These are phyloP conservation scores for Talaromyces sp. DNA, from an alignment of 2,329 filamentous ascomycete genomes.

Conservation along the genomic window DNA sequence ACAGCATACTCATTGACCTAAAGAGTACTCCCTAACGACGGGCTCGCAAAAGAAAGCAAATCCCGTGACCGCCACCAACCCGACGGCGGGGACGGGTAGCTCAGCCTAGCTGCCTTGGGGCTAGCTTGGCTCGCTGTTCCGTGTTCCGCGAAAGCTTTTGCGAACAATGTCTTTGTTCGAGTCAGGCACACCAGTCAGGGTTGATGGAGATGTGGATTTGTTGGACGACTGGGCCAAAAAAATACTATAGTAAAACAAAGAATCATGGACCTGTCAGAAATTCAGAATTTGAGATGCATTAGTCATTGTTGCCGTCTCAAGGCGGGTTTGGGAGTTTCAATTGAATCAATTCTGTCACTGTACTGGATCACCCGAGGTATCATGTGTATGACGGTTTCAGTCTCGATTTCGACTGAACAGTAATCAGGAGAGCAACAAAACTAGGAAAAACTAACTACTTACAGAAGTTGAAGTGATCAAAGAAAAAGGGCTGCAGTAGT, in stretches of 20 bases:
- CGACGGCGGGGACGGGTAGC: background rate
- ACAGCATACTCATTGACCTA: background rate
- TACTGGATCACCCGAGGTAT: slow-evolving; percentile 6
- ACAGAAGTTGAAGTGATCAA: background rate
- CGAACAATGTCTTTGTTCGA: slow-evolving; percentile 13
- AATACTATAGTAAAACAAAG: background rate
- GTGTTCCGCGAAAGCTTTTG: background rate
- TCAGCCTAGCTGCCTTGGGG: background rate
- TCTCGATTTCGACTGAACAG: background rate
- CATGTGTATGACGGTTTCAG: slow-evolving; percentile 1
- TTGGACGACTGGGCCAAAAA: background rate
- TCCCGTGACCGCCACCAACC: slow-evolving; percentile 17
- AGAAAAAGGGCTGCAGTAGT: slow-evolving; percentile 12
- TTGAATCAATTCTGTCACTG: slow-evolving; percentile 4
- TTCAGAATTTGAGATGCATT: background rate
- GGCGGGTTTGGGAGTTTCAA: background rate
- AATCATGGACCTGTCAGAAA: background rate
- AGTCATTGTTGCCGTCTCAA: background rate
- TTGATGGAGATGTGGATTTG: background rate
- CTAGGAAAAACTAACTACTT: background rate
- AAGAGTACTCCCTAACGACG: too few species aligned
- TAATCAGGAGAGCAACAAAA: background rate
- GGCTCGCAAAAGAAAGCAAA: background rate
- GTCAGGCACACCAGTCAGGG: background rate
- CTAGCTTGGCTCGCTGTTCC: background rate